Conservation (phyloP, 345 rosid species). For the Mallotus nudiflorus region DNA sequence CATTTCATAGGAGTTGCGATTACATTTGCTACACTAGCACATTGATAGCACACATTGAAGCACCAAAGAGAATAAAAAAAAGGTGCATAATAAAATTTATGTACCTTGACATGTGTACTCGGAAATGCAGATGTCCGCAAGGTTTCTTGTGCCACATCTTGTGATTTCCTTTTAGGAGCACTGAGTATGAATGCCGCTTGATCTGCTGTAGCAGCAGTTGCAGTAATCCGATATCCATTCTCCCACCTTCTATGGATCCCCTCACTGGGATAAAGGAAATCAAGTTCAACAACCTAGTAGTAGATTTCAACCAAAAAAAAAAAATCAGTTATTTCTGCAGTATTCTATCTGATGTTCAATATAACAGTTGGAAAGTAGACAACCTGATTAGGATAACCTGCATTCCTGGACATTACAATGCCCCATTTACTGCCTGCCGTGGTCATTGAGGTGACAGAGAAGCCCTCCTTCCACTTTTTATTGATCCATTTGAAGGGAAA, state of each 20-base stretch:
- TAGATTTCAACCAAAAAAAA: not conserved
- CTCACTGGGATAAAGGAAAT: constrained; percentile 31
- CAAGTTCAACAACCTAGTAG: constrained; percentile 28
- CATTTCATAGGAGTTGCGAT: too few species aligned
- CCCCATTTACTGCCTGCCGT: constrained; percentile 30
- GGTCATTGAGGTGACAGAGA: constrained; percentile 29
- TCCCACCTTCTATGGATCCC: constrained; percentile 34
- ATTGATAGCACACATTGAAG: not conserved
- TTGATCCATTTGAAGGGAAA: constrained; percentile 34
- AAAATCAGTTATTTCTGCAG: not conserved
- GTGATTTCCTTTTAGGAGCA: constrained; percentile 19
- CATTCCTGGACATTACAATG: constrained; percentile 30
- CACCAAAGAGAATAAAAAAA: not conserved
- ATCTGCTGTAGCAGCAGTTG: constrained; percentile 27
- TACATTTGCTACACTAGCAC: too few species aligned
- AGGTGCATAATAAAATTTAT: not conserved
- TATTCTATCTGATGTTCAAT: not conserved
- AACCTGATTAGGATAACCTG: constrained; percentile 28
- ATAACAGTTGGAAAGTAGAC: constrained; percentile 8
- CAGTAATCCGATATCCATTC: constrained; percentile 21
- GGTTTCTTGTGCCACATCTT: constrained; percentile 27
- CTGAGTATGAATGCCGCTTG: constrained; percentile 32
- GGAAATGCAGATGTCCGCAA: constrained; percentile 28
- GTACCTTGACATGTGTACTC: constrained; percentile 30
- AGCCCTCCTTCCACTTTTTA: constrained; percentile 31